Conservation (phyloP, 176 grass and related monocot species). For the Cymbopogon citratus region DNA sequence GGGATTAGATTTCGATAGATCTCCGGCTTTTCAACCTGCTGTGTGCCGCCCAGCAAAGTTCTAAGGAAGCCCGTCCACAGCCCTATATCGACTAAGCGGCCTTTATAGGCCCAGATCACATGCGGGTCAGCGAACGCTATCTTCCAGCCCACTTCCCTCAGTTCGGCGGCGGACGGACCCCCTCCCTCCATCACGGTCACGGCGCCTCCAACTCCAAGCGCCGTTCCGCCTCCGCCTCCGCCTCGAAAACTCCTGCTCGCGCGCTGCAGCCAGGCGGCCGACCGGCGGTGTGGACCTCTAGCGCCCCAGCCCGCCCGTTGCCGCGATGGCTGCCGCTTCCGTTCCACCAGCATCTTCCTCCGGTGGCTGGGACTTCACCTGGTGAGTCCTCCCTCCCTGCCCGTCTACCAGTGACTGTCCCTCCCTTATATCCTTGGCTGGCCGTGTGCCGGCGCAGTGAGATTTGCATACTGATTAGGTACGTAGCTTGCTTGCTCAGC, state of each 20-base stretch:
- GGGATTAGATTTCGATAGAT: too few relatives aligned
- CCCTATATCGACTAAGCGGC: not conserved
- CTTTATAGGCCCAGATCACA: not conserved
- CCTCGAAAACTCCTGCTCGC: not conserved
- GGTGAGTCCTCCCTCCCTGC: conserved; percentile 3
- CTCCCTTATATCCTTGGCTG: not conserved
- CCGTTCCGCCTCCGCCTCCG: too few relatives aligned
- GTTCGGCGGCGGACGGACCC: too few relatives aligned
- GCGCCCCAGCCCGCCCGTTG: not conserved
- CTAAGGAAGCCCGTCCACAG: not conserved
- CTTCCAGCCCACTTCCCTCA: not conserved
- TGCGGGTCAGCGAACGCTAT: not conserved
- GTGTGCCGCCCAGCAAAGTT: too few relatives aligned
- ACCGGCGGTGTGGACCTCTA: not conserved
- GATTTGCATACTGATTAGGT: not conserved
- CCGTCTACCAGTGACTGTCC: not conserved
- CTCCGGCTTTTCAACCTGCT: too few relatives aligned
- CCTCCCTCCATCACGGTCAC: not conserved
- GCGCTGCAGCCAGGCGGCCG: not conserved
- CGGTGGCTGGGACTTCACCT: conserved; percentile 31
- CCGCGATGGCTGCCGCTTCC: conserved; percentile 18
- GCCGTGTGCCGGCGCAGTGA: not conserved
- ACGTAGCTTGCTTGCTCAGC: not conserved
- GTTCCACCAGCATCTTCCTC: not conserved
- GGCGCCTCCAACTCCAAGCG: not conserved